Conservation (phyloP, 495 filamentous ascomycete genomes). For the Talaromyces stipitatus region DNA sequence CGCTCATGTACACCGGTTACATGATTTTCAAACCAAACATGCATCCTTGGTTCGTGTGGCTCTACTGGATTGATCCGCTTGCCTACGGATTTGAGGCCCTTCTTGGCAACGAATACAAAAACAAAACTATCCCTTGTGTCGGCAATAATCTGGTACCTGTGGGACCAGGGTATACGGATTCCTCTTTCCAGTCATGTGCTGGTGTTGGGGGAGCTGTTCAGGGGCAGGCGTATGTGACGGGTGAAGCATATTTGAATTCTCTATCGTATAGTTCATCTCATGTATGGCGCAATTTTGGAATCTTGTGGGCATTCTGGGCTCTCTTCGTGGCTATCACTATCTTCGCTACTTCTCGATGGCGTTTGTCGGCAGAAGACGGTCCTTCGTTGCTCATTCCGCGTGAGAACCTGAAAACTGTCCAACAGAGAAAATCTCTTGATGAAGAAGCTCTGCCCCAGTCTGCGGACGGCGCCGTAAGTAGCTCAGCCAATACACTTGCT, state of each 20-base stretch:
- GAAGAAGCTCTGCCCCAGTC: slow-evolving; percentile 23
- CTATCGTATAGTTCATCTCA: slow-evolving; percentile 41
- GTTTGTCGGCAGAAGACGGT: slow-evolving; percentile 22
- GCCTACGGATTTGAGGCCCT: slow-evolving; percentile 66
- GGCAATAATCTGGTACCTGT: slow-evolving; percentile 44
- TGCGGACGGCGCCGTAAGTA: neutral
- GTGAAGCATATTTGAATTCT: slow-evolving; percentile 39
- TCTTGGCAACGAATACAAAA: slow-evolving; percentile 58
- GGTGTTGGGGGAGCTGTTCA: slow-evolving; percentile 39
- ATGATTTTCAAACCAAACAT: slow-evolving; percentile 61
- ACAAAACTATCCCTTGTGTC: slow-evolving; percentile 39
- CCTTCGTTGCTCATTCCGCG: slow-evolving; percentile 32
- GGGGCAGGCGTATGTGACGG: slow-evolving; percentile 33
- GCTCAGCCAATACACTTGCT: neutral
- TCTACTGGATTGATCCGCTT: slow-evolving; percentile 66
- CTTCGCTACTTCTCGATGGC: slow-evolving; percentile 28
- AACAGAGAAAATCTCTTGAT: slow-evolving; percentile 10
- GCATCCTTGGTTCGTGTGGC: slow-evolving; percentile 72
- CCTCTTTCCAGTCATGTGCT: slow-evolving; percentile 41
- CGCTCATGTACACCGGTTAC: slow-evolving; percentile 67
- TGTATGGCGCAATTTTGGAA: slow-evolving; percentile 41
- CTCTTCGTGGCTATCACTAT: slow-evolving; percentile 32
- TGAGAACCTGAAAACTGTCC: slow-evolving; percentile 21
- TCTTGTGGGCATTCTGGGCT: slow-evolving; percentile 38
- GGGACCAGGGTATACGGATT: slow-evolving; percentile 16